phyloP scores from a whole-genome alignment of 2,329 filamentous ascomycete genomes.

The Leptodontidium sp. region DNA sequence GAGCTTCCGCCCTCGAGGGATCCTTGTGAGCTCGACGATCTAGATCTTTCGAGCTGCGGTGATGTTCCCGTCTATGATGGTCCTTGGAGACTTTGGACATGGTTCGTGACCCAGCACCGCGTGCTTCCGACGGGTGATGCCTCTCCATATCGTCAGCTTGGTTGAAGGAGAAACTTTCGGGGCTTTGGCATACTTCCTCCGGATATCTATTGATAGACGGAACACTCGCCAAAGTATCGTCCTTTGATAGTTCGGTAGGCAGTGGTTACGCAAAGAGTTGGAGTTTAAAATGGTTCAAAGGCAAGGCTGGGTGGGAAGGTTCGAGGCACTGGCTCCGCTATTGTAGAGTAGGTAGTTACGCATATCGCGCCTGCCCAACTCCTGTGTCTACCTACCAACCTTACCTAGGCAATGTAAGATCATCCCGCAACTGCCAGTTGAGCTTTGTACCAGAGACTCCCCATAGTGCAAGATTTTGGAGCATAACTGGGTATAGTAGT shows the following conservation, averaged over 20 bases:
- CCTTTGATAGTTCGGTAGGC: neutral
- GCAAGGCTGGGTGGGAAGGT: neutral
- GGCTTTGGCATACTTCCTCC: neutral
- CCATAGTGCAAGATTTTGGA: neutral
- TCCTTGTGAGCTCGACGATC: slow-evolving; percentile 6
- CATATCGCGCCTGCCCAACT: neutral
- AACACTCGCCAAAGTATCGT: neutral
- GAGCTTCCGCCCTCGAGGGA: neutral
- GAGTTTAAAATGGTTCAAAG: neutral
- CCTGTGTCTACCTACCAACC: neutral
- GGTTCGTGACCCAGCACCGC: neutral
- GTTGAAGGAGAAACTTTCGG: neutral
- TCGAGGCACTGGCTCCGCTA: neutral
- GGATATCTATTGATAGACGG: neutral
- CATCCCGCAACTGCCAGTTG: neutral
- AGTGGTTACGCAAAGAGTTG: neutral
- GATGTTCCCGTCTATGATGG: slow-evolving; percentile 19
- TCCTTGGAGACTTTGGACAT: slow-evolving; percentile 13
- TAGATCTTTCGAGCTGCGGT: neutral
- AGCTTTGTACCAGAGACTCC: neutral
- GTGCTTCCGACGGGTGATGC: neutral
- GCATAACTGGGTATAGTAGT: neutral
- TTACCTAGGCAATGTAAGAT: neutral
- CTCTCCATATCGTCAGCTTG: slow-evolving; percentile 5
- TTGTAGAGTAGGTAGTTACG: neutral